Evolutionary conservation across 108 stramenopile genomes (phyloP).

Genomic region (Cylindrotheca fusiformis): DNA sequence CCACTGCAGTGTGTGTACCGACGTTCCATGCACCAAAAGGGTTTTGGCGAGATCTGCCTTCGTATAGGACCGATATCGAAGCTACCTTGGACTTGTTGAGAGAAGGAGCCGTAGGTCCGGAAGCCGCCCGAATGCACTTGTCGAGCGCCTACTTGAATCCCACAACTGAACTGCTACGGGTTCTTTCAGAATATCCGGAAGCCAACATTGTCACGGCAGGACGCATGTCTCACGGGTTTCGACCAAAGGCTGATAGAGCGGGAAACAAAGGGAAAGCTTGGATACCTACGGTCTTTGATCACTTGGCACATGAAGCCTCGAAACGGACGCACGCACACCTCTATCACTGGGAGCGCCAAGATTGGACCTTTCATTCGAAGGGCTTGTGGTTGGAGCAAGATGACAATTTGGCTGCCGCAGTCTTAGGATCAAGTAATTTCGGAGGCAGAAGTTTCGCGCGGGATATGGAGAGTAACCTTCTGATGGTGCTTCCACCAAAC

Average conservation of each 20-base stretch:
- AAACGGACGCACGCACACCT: slow-evolving; percentile 31
- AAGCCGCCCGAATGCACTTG: slow-evolving; percentile 24
- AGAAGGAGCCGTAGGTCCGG: slow-evolving; percentile 7
- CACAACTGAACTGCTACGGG: slow-evolving; percentile 33
- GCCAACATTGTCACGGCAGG: slow-evolving; percentile 73
- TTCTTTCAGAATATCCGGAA: slow-evolving; percentile 31
- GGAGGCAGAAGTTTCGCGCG: slow-evolving; percentile 62
- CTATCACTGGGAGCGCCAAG: slow-evolving; percentile 60
- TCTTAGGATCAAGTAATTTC: slow-evolving; percentile 82
- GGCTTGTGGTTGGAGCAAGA: slow-evolving; percentile 61
- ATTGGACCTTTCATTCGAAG: slow-evolving; percentile 90
- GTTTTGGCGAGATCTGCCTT: background rate
- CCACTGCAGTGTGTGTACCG: slow-evolving; percentile 18
- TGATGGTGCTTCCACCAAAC: slow-evolving; percentile 55
- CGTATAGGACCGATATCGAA: slow-evolving; percentile 21
- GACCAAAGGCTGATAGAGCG: slow-evolving; percentile 53
- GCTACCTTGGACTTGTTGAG: slow-evolving; percentile 20
- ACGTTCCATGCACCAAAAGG: slow-evolving; percentile 17
- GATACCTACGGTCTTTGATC: slow-evolving; percentile 73
- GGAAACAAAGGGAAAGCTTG: slow-evolving; percentile 65
- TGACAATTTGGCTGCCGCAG: slow-evolving; percentile 33
- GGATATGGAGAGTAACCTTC: slow-evolving; percentile 80
- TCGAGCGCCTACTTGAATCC: slow-evolving; percentile 86
- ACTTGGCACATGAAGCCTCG: slow-evolving; percentile 42
- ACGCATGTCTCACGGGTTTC: slow-evolving; percentile 70